Conservation (phyloP, 176 grass and related monocot species). For the Secale cereale region DNA sequence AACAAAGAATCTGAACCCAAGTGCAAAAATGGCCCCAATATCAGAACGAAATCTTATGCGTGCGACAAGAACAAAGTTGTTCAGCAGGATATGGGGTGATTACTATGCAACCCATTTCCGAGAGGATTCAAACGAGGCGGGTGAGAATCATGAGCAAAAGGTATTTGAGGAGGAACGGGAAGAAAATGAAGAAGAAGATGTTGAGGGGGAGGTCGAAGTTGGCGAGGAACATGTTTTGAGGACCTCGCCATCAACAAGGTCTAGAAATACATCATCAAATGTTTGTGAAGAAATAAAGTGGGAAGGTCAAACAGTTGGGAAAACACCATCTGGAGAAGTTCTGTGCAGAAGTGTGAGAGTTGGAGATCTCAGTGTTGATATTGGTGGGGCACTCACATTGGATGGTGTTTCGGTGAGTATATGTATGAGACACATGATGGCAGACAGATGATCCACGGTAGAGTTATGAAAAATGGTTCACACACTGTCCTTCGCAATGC, state of each 20-base stretch:
- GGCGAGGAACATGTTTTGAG: constrained; percentile 20
- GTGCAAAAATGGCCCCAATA: constrained; percentile 42
- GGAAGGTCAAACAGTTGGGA: constrained; percentile 36
- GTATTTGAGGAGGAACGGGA: constrained; percentile 54
- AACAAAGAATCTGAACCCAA: constrained; percentile 73
- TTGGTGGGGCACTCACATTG: constrained; percentile 33
- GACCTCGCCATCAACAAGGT: constrained; percentile 17
- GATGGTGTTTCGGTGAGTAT: constrained; percentile 48
- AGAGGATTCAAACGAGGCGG: constrained; percentile 42
- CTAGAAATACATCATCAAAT: not conserved
- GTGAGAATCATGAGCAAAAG: constrained; percentile 28
- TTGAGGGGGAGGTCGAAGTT: constrained; percentile 42
- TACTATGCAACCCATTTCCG: constrained; percentile 71
- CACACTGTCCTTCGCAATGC: constrained; percentile 55
- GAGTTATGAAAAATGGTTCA: constrained; percentile 40
- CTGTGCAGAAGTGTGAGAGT: constrained; percentile 37
- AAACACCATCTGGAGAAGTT: constrained; percentile 46
- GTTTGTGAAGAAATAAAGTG: constrained; percentile 32
- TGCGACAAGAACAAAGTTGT: constrained; percentile 68
- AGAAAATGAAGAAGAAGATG: constrained; percentile 63
- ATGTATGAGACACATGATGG: constrained; percentile 62
- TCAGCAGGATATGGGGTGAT: constrained; percentile 67
- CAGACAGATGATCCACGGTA: constrained; percentile 45
- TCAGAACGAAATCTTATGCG: constrained; percentile 66
- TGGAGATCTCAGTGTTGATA: constrained; percentile 32